These are phyloP conservation scores for Russula virescens DNA, from an alignment of 768 basidiomycete genomes.

Conservation along the genomic window DNA sequence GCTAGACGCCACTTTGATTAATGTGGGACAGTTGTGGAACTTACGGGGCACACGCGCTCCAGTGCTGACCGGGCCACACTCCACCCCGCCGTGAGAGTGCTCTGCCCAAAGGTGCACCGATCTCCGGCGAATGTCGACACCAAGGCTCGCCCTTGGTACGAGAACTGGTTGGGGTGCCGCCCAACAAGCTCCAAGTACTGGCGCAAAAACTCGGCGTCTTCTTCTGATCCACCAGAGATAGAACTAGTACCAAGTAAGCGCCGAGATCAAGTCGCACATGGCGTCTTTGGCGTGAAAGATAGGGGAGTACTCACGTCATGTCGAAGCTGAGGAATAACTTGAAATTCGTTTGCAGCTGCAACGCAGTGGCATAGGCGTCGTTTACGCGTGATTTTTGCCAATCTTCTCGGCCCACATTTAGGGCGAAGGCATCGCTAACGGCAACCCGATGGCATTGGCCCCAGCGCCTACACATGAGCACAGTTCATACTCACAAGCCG, in stretches of 20 bases:
- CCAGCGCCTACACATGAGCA: not conserved
- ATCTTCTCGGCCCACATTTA: slow-evolving; percentile 28
- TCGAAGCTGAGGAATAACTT: slow-evolving; percentile 37
- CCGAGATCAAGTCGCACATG: not conserved
- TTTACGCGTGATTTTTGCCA: slow-evolving; percentile 27
- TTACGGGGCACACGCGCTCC: slow-evolving; percentile 32
- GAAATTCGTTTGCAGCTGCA: slow-evolving; percentile 33
- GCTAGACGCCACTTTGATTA: not conserved
- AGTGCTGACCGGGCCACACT: slow-evolving; percentile 25
- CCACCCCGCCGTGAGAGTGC: slow-evolving; percentile 29
- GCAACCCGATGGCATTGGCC: not conserved
- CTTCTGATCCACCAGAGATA: slow-evolving; percentile 14
- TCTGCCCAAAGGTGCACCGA: slow-evolving; percentile 31
- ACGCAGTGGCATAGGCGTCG: slow-evolving; percentile 46
- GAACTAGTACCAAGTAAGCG: slow-evolving; percentile 30
- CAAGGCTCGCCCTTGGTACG: slow-evolving; percentile 30
- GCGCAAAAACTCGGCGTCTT: slow-evolving; percentile 25
- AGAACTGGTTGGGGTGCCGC: slow-evolving; percentile 31
- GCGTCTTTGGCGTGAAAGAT: not conserved
- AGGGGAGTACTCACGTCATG: slow-evolving; percentile 29
- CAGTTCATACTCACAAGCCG: slow-evolving; percentile 1
- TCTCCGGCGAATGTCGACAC: slow-evolving; percentile 39
- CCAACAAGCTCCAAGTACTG: slow-evolving; percentile 30
- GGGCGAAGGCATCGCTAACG: slow-evolving; percentile 13
- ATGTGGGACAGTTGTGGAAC: no score